Evolutionary conservation across 1,284 basidiomycete genomes (phyloP).

Genomic region (Ganoderma lingzhi): DNA sequence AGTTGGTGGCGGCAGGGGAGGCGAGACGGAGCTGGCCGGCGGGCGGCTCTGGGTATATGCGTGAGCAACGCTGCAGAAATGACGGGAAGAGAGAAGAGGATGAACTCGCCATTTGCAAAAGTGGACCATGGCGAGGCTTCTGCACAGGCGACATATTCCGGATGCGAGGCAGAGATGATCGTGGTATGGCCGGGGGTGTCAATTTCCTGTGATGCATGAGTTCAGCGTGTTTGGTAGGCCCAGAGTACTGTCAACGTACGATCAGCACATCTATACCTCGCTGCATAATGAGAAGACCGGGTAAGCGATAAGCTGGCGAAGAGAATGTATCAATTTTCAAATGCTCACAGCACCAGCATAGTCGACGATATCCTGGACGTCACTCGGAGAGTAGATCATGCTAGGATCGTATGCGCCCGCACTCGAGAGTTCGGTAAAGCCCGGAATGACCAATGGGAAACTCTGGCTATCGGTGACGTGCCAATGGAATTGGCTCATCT

Average conservation of each 20-base stretch:
- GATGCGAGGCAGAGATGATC: conserved; percentile 67
- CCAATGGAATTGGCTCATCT: conserved; percentile 81
- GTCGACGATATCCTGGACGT: conserved; percentile 68
- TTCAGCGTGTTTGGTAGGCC: background rate
- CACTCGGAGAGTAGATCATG: conserved; percentile 64
- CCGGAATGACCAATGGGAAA: conserved; percentile 75
- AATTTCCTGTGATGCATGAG: conserved; percentile 46
- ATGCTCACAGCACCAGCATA: conserved; percentile 74
- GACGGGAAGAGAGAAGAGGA: conserved; percentile 4
- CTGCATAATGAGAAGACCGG: conserved; percentile 43
- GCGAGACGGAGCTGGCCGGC: conserved; percentile 82
- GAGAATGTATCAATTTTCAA: background rate
- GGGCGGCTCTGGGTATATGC: conserved; percentile 64
- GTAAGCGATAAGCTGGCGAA: background rate
- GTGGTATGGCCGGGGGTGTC: conserved; percentile 86
- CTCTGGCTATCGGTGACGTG: conserved; percentile 79
- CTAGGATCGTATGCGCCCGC: conserved; percentile 72
- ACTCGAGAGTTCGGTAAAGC: conserved; percentile 64
- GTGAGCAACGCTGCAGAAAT: background rate
- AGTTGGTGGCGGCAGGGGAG: conserved; percentile 49
- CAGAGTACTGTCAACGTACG: conserved; percentile 32
- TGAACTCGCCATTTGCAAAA: conserved; percentile 60
- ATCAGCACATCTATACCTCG: conserved; percentile 82
- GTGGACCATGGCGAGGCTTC: conserved; percentile 66
- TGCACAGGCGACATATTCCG: conserved; percentile 78